phyloP scores from a whole-genome alignment of 2,329 filamentous ascomycete species.

The Diaporthe sp. region DNA sequence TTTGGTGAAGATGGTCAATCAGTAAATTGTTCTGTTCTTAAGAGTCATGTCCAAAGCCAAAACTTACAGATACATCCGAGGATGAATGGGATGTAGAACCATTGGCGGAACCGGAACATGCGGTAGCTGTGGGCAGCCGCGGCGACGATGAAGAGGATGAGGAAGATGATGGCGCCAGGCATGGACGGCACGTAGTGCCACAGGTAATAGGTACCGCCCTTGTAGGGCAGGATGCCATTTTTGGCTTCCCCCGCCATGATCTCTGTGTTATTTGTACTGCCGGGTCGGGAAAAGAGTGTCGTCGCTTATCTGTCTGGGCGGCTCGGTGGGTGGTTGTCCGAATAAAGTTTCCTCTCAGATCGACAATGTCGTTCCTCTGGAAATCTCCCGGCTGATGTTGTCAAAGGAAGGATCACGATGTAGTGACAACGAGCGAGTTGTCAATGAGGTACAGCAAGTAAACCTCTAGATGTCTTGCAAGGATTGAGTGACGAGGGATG shows the following conservation, averaged over 20 bases:
- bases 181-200: constrained; percentile 58
- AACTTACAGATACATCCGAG: constrained; percentile 63
- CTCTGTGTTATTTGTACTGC: not conserved
- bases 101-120: constrained; percentile 59
- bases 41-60: constrained; percentile 32
- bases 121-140: constrained; percentile 58
- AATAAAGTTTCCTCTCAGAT: not conserved
- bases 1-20: constrained; percentile 35
- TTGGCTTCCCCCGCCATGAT: not conserved
- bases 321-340: not conserved
- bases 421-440: too few relatives aligned
- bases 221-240: constrained; percentile 52
- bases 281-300: not conserved
- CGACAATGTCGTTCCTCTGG: not conserved
- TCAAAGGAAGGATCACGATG: not conserved
- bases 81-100: constrained; percentile 65
- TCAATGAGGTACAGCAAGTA: not conserved
- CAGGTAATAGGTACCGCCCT: constrained; percentile 50
- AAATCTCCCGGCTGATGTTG: not conserved
- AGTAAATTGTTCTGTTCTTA: not conserved
- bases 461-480: not conserved
- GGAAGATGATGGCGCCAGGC: constrained; percentile 59
- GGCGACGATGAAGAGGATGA: constrained; percentile 56
- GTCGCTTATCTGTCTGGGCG: not conserved
- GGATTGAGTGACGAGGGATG: not conserved